These are phyloP conservation scores for Aspergillus piperis DNA, from an alignment of 2,329 filamentous ascomycete species.

Conservation along the genomic window DNA sequence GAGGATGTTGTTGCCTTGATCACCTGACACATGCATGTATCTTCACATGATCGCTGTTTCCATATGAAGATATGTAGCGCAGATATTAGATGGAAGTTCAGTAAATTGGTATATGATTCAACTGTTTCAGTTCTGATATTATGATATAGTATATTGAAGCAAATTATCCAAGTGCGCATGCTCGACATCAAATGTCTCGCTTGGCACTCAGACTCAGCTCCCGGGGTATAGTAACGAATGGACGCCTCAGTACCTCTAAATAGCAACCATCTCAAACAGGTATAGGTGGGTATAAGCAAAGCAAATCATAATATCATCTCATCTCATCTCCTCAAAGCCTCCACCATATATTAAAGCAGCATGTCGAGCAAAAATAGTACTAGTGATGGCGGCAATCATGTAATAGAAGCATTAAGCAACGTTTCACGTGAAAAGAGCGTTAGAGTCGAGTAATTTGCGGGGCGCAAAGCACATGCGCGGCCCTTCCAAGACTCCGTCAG, in stretches of 20 bases:
- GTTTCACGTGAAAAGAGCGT: background rate
- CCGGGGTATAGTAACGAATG: background rate
- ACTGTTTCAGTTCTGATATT: too few species aligned
- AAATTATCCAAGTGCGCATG: background rate
- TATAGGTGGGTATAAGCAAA: background rate
- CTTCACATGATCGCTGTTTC: too few species aligned
- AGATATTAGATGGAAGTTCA: too few species aligned
- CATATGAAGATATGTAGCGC: too few species aligned
- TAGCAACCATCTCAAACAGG: background rate
- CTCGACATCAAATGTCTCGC: too few species aligned
- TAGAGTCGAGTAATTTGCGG: background rate
- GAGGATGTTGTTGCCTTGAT: too few species aligned
- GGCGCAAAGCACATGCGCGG: background rate
- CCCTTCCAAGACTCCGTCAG: background rate
- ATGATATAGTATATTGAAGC: background rate
- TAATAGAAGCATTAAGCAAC: background rate
- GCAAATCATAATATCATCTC: background rate
- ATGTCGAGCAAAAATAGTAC: background rate
- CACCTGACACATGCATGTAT: too few species aligned
- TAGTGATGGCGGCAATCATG: background rate
- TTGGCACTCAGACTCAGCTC: background rate
- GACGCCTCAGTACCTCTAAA: background rate
- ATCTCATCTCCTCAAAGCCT: background rate
- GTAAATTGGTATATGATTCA: too few species aligned
- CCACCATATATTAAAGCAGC: background rate